Conservation (phyloP, 1,139 yeast genomes). For the Petasospora rhodanensis region DNA sequence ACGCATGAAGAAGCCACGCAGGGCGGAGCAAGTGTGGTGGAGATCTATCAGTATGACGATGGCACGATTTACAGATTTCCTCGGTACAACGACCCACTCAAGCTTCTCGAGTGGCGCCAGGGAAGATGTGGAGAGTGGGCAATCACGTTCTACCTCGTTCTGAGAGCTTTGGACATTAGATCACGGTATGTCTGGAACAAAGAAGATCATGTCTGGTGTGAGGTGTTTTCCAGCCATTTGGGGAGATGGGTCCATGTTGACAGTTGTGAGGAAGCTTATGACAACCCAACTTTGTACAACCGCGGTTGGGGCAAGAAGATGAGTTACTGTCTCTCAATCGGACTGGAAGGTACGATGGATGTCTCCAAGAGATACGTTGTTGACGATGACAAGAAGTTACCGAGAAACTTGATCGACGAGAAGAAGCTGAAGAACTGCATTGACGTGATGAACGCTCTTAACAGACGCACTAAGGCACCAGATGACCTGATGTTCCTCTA, state of each 20-base stretch:
- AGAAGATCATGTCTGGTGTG: conserved; percentile 98
- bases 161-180: conserved; percentile 61
- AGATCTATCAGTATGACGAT: conserved; percentile 64
- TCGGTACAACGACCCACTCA: conserved; percentile 65
- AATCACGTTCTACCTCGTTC: conserved; percentile 67
- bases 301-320: conserved; percentile 91
- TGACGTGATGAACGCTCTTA: conserved; percentile 34
- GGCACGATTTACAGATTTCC: conserved; percentile 52
- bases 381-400: conserved; percentile 43
- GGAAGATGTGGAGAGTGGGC: conserved; percentile 99
- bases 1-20: conserved; percentile 37
- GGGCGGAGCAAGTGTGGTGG: conserved; percentile 50
- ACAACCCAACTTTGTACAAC: conserved; percentile 72
- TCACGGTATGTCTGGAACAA: conserved; percentile 78
- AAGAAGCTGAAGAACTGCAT: conserved; percentile 36
- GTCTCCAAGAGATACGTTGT: conserved; percentile 67
- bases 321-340: conserved; percentile 79
- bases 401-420: conserved; percentile 45
- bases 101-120: conserved; percentile 51
- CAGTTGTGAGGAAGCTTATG: conserved; percentile 82
- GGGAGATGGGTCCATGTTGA: conserved; percentile 85
- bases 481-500: conserved; percentile 30
- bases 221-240: conserved; percentile 60
- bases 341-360: conserved; percentile 58
- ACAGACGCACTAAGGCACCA: conserved; percentile 32